Evolutionary conservation across 208 protist species (phyloP).

Genomic region (Acanthamoeba sp.): DNA sequence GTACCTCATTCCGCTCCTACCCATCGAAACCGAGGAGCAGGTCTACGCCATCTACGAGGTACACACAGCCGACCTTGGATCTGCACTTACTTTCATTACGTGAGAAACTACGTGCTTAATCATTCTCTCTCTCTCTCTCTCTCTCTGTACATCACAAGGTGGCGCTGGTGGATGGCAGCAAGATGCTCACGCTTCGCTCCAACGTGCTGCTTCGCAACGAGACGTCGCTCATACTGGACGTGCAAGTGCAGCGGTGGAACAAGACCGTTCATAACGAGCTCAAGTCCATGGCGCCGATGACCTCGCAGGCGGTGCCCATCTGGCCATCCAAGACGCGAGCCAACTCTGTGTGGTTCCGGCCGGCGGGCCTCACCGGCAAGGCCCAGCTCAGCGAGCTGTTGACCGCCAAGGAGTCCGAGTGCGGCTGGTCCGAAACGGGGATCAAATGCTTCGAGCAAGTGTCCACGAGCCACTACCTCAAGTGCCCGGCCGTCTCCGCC

Average conservation of each 20-base stretch:
- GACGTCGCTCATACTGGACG: slow-evolving; percentile 40
- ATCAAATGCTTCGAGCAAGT: slow-evolving; percentile 49
- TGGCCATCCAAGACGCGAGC: slow-evolving; percentile 37
- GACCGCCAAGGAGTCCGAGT: slow-evolving; percentile 54
- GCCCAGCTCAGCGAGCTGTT: background rate
- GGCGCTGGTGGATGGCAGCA: slow-evolving; percentile 70
- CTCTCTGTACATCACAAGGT: too few species aligned
- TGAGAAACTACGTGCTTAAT: too few species aligned
- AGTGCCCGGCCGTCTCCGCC: slow-evolving; percentile 26
- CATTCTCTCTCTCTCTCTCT: too few species aligned
- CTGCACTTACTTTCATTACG: too few species aligned
- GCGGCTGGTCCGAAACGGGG: slow-evolving; percentile 42
- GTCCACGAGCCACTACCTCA: slow-evolving; percentile 11
- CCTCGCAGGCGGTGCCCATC: slow-evolving; percentile 65
- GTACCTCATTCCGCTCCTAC: slow-evolving; percentile 72
- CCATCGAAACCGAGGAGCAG: slow-evolving; percentile 17
- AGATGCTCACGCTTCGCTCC: slow-evolving; percentile 54
- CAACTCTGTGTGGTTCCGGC: slow-evolving; percentile 66
- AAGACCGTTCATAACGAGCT: slow-evolving; percentile 31
- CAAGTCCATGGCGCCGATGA: slow-evolving; percentile 23
- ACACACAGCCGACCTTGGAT: too few species aligned
- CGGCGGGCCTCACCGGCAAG: slow-evolving; percentile 17
- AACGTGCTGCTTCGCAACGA: slow-evolving; percentile 69
- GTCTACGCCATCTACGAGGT: slow-evolving; percentile 75
- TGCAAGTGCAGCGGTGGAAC: slow-evolving; percentile 65